A percentile compares a stretch with the other conserved stretches of the same genome.
Conservation (phyloP, 139 green algal genomes). For the Coccomyxa sp. region DNA sequence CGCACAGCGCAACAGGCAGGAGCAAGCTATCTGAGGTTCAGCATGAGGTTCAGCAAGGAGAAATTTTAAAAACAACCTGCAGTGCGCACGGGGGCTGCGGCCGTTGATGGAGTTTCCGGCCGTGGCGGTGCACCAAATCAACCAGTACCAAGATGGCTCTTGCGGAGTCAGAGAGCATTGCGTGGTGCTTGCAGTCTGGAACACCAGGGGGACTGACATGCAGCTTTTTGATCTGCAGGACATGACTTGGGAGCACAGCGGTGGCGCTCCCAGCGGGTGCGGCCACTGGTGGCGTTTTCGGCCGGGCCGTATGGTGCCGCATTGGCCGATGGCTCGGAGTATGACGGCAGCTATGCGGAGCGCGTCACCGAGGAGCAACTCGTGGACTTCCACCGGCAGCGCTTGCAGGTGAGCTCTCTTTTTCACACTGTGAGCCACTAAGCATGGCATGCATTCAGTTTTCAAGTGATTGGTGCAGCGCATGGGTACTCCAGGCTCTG, state of each 20-base stretch:
- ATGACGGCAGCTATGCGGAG: conserved; percentile 22
- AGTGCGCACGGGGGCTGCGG: too few species aligned
- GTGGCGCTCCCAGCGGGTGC: neutral
- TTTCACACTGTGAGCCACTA: neutral
- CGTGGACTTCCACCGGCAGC: conserved; percentile 18
- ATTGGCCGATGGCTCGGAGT: conserved; percentile 33
- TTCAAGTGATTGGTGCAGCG: neutral
- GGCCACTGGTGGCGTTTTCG: conserved; percentile 30
- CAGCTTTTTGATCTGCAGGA: too few species aligned
- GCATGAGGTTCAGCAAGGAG: too few species aligned
- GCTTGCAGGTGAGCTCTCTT: conserved; percentile 3
- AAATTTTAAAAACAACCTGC: too few species aligned
- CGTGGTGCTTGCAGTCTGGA: neutral
- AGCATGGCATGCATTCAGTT: neutral
- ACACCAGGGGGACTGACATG: neutral
- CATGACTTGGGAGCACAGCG: too few species aligned
- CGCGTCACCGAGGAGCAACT: conserved; percentile 18
- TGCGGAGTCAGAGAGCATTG: neutral
- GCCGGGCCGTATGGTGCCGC: conserved; percentile 30
- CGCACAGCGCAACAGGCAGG: too few species aligned
- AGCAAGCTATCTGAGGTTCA: too few species aligned
- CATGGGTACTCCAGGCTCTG: neutral
- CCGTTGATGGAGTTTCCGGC: too few species aligned
- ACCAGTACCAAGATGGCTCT: neutral
- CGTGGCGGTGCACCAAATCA: too few species aligned